Base-by-base conservation (phyloP, 257 asterid species). In the Nicotiana tomentosiformis region DNA sequence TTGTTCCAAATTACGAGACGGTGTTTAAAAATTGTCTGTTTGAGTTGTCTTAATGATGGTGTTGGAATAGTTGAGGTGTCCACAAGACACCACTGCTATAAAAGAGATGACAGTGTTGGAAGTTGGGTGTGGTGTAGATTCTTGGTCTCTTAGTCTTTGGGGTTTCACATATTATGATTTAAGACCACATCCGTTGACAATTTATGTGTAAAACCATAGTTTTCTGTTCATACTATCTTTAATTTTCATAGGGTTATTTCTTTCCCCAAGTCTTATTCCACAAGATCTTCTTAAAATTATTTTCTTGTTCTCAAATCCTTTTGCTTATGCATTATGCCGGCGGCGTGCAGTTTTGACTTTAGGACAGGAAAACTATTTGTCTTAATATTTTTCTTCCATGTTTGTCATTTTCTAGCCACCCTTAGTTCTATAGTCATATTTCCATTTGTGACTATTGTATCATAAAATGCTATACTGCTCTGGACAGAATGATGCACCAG, bases 401-500 rank as follows among this genome's bases (percentile, higher is more conserved):
- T 49, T 23, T 74, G 39, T 16, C 39, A 74, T 74, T 74, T 74
- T 26, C 23, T 74, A 23, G 37, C 51, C 6, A 20, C 79, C 62
- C 14, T 49, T 14, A 0, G 39, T 74, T 49, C 23, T 72, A 72
- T 46, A 72, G 37, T 72, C 26, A 20, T 20, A 7, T 72, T 72
- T 68, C 53, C 39, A 32, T 78, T 39, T 32, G 53, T 64, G 49
- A 51, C 56, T 18, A 32, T 67, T 60, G 4, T 83, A 33, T 67
- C 76, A 60, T 55, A 83, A 72, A 64, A 64, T 68, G 76, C 56
- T 56, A 66, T 84, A 86, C 79, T 86, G 62, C 80, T 51, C 56
- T 84, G 72, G 39, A 85, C 90, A 94, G 99, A 78, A 82, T 84
- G 80, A 18, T 82, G 89, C 81, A 72, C 33, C 80, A 51, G 89